Conservation (phyloP, 257 asterid species). For the Solanum rostratum region DNA sequence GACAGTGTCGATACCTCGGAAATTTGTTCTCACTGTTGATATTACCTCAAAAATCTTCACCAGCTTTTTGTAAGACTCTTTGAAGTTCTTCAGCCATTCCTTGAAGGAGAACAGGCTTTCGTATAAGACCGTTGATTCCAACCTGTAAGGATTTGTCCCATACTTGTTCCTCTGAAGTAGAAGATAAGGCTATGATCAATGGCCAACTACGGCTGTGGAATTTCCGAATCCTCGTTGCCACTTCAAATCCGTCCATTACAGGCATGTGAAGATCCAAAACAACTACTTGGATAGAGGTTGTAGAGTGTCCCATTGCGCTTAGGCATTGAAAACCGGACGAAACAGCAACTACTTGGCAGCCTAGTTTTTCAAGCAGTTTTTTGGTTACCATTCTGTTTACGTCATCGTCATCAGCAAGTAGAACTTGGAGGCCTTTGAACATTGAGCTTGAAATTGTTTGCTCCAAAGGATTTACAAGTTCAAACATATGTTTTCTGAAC, state of each 20-base stretch:
- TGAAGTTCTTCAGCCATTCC: slow-evolving; percentile 30
- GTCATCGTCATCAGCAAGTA: slow-evolving; percentile 27
- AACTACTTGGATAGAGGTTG: slow-evolving; percentile 18
- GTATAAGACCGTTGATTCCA: slow-evolving; percentile 31
- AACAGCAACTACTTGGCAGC: slow-evolving; percentile 30
- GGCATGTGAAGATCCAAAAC: slow-evolving; percentile 37
- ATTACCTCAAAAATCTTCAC: neutral
- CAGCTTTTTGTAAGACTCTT: slow-evolving; percentile 20
- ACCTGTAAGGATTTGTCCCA: slow-evolving; percentile 22
- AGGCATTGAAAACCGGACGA: slow-evolving; percentile 29
- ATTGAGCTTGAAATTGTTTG: neutral
- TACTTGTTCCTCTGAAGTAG: slow-evolving; percentile 21
- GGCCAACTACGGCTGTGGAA: slow-evolving; percentile 31
- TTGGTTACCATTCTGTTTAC: slow-evolving; percentile 32
- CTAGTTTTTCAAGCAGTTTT: slow-evolving; percentile 28
- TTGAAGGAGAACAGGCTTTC: slow-evolving; percentile 28
- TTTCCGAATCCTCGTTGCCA: slow-evolving; percentile 26
- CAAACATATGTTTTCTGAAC: slow-evolving; percentile 17
- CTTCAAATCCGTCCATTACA: slow-evolving; percentile 37
- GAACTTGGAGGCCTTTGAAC: slow-evolving; percentile 24
- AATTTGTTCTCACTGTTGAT: neutral
- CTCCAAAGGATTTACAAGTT: slow-evolving; percentile 12
- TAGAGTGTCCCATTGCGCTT: slow-evolving; percentile 24
- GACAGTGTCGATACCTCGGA: neutral
- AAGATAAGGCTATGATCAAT: slow-evolving; percentile 24